phyloP scores from a whole-genome alignment of 192 early-diverging fungal species.

The Glomus cerebriforme region DNA sequence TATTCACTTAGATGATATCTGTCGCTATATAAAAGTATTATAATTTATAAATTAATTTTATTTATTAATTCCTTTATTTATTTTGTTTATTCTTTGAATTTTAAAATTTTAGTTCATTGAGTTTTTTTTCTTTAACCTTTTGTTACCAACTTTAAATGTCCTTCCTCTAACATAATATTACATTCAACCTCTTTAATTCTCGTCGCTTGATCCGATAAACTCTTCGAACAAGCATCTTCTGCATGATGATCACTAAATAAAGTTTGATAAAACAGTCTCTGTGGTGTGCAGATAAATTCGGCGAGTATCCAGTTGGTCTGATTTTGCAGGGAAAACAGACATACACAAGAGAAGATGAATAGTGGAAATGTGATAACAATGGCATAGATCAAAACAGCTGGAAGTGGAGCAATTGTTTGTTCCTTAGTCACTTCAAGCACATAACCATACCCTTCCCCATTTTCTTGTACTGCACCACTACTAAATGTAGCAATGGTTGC shows the following conservation, averaged over 20 bases:
- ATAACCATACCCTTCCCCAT: neutral
- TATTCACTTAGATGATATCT: no score
- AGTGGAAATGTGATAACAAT: neutral
- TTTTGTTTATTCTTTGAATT: no score
- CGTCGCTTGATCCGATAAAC: neutral
- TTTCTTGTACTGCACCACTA: neutral
- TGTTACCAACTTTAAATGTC: no score
- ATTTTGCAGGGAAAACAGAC: neutral
- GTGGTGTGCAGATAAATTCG: neutral
- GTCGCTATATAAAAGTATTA: no score
- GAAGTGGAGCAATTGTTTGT: neutral
- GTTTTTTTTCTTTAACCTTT: no score
- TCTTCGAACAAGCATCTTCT: neutral
- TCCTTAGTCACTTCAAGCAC: neutral
- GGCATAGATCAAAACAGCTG: neutral
- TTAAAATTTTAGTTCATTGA: no score
- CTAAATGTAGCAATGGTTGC: neutral
- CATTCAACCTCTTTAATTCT: neutral
- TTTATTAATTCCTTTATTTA: no score
- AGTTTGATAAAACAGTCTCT: neutral
- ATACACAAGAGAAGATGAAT: neutral
- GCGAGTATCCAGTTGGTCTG: neutral
- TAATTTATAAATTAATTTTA: no score
- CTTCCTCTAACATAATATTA: neutral
- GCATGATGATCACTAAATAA: neutral